Evolutionary conservation across 352 stramenopile genomes (phyloP).

Genomic region (Globisporangium paroecandrum): DNA sequence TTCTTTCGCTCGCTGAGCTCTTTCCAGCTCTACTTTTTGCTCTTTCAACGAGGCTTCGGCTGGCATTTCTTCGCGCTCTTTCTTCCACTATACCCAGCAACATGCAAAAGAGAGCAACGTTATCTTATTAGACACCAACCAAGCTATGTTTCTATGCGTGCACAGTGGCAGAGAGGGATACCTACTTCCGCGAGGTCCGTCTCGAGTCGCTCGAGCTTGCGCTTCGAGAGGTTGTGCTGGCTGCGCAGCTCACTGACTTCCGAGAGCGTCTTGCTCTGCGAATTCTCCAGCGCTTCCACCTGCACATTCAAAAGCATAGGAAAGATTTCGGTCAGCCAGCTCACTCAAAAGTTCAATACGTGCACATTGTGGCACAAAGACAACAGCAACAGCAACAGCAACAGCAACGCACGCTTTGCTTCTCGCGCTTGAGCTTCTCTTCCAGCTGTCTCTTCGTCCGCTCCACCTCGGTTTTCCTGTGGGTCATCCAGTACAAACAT

Average conservation of each 20-base stretch:
- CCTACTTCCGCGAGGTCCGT: conserved; percentile 48
- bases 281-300: conserved; percentile 62
- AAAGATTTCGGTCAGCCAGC: background rate
- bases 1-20: conserved; percentile 60
- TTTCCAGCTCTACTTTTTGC: conserved; percentile 63
- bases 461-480: conserved; percentile 56
- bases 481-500: background rate
- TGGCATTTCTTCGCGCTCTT: conserved; percentile 47
- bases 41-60: conserved; percentile 47
- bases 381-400: too few species aligned
- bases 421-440: conserved; percentile 67
- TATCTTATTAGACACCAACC: background rate
- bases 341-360: background rate
- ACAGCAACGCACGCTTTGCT: conserved; percentile 33
- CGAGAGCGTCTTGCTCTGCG: conserved; percentile 63
- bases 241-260: conserved; percentile 71
- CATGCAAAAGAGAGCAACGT: background rate
- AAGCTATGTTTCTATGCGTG: background rate
- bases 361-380: background rate
- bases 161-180: background rate
- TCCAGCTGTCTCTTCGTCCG: conserved; percentile 45
- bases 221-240: conserved; percentile 58
- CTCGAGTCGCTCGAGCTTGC: conserved; percentile 69
- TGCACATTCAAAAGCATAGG: conserved; percentile 17
- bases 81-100: conserved; percentile 41